A percentile compares a stretch with the other conserved stretches of the same genome.
These are phyloP conservation scores for Lasiodiplodia theobromae DNA, from an alignment of 2,329 filamentous ascomycete genomes.

Conservation along the genomic window DNA sequence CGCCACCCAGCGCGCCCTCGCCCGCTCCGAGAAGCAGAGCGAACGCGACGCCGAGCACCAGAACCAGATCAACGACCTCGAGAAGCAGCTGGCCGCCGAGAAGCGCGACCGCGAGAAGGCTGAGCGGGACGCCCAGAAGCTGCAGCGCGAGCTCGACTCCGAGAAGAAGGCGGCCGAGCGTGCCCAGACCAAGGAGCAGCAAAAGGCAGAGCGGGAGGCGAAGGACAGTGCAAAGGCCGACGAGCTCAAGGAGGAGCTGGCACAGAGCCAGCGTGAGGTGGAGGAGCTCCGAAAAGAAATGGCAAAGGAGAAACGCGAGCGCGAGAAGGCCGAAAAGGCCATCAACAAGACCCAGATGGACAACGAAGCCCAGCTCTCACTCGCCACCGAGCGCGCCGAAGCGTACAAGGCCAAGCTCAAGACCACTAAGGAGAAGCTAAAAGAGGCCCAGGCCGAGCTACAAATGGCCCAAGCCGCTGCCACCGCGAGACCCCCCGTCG, in stretches of 20 bases:
- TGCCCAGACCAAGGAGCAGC: conserved; percentile 44
- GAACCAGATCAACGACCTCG: conserved; percentile 53
- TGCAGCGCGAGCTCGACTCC: conserved; percentile 42
- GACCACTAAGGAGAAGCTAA: conserved; percentile 74
- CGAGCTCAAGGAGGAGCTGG: conserved; percentile 31
- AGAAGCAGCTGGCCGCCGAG: conserved; percentile 55
- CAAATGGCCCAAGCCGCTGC: conserved; percentile 52
- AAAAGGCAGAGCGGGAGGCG: conserved; percentile 32
- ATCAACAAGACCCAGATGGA: conserved; percentile 65
- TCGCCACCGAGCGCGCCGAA: conserved; percentile 74
- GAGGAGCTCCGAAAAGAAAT: conserved; percentile 36
- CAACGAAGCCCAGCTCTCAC: conserved; percentile 67
- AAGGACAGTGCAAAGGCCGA: conserved; percentile 33
- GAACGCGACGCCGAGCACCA: conserved; percentile 57
- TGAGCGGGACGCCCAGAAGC: conserved; percentile 45
- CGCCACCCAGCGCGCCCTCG: conserved; percentile 65
- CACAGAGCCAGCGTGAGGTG: conserved; percentile 35
- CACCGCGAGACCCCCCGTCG: conserved; percentile 40
- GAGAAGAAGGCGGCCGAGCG: conserved; percentile 42
- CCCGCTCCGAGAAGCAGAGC: conserved; percentile 57
- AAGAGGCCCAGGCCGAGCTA: conserved; percentile 64
- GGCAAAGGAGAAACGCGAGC: conserved; percentile 55
- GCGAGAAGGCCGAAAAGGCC: conserved; percentile 60
- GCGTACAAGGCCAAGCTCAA: conserved; percentile 74
- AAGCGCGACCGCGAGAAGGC: conserved; percentile 54